Evolutionary conservation across 2,329 filamentous ascomycete genomes (phyloP).

Genomic region (Hypoxylon sp.): DNA sequence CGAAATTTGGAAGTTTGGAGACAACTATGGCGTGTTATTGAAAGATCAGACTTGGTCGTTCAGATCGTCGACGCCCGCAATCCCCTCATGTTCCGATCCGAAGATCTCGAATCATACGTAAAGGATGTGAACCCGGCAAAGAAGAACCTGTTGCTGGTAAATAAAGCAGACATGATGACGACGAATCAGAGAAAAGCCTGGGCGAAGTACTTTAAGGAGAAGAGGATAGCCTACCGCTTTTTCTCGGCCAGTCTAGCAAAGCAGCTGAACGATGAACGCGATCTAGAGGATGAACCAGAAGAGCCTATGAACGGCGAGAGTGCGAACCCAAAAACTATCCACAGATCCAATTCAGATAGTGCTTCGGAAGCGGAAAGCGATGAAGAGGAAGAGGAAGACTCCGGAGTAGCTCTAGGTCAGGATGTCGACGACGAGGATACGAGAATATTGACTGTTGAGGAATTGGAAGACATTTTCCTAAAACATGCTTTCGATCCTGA

Average conservation of each 20-base stretch:
- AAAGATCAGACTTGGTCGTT: constrained; percentile 93
- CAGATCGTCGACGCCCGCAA: constrained; percentile 99
- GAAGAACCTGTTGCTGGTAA: constrained; percentile 92
- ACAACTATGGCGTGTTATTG: constrained; percentile 97
- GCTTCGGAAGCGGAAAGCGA: constrained; percentile 54
- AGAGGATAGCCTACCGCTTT: constrained; percentile 91
- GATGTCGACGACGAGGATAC: constrained; percentile 73
- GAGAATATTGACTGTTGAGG: constrained; percentile 90
- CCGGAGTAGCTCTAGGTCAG: constrained; percentile 57
- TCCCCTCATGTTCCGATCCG: constrained; percentile 92
- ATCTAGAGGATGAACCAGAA: constrained; percentile 66
- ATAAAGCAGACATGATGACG: constrained; percentile 99
- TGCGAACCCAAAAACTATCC: constrained; percentile 55
- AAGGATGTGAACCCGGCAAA: constrained; percentile 92
- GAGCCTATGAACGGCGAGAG: constrained; percentile 53
- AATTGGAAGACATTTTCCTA: constrained; percentile 91
- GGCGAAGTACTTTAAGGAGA: constrained; percentile 87
- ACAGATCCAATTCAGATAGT: constrained; percentile 42
- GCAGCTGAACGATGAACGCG: constrained; percentile 83
- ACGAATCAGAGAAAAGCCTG: constrained; percentile 83
- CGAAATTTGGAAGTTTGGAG: constrained; percentile 98
- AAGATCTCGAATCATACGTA: constrained; percentile 93
- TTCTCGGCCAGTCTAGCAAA: constrained; percentile 96
- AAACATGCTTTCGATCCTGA: constrained; percentile 74
- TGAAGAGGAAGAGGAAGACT: constrained; percentile 54